Evolutionary conservation across 306 rosid species (phyloP).

Genomic region (Ormosia semicastrata): DNA sequence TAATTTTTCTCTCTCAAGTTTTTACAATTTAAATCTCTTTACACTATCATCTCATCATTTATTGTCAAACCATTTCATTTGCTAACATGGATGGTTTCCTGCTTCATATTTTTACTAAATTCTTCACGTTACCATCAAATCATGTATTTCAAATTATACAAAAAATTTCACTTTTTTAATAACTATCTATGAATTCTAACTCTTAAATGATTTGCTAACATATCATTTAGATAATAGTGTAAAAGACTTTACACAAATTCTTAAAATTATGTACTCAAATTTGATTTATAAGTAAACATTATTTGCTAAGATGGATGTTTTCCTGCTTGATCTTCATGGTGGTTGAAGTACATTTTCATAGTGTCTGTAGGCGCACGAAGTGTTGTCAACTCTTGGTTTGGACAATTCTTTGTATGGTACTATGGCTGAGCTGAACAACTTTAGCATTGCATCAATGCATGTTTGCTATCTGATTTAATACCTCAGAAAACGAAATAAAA

Average conservation of each 20-base stretch:
- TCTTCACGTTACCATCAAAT: too few species aligned
- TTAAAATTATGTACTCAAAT: not conserved
- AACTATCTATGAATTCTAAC: too few species aligned
- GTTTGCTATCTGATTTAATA: not conserved
- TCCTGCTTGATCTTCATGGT: not conserved
- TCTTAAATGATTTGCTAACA: too few species aligned
- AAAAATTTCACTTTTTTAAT: too few species aligned
- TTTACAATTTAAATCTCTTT: not conserved
- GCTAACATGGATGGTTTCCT: too few species aligned
- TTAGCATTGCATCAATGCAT: not conserved
- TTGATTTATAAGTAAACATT: not conserved
- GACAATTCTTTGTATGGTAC: not conserved
- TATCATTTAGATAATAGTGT: too few species aligned
- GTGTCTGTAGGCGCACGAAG: not conserved
- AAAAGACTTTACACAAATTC: not conserved
- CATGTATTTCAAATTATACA: too few species aligned
- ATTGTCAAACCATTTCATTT: too few species aligned
- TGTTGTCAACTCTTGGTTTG: conserved; percentile 16
- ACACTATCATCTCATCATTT: too few species aligned
- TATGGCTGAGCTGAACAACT: not conserved
- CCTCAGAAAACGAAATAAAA: not conserved
- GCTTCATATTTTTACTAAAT: too few species aligned
- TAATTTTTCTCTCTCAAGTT: too few species aligned
- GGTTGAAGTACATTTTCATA: not conserved
- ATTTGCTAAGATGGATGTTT: not conserved